Base-by-base conservation (phyloP, 805 yeast genomes). In the Suhomyces vadensis region DNA sequence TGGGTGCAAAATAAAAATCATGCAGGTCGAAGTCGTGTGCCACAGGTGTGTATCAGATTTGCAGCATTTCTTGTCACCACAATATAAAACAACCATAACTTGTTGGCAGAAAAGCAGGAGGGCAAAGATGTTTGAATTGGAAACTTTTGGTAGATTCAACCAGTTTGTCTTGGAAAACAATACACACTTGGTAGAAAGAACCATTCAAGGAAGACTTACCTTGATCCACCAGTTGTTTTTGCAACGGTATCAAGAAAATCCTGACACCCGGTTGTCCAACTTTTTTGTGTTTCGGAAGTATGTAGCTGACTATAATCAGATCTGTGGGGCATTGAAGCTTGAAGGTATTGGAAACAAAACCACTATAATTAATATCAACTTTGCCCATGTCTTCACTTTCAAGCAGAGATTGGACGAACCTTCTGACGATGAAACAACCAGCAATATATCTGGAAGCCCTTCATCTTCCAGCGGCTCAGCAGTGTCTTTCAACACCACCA, bases 241-340 rank as follows among this genome's bases (percentile, higher is more conserved):
- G 21, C 22, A 21, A 24, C 24, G 31, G 13, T 7, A 20, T 29
- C 16, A 9, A 5, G 16, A 16, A n/a, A 6, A 7, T 24, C 26
- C 5, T 5, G 9, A 9, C 36, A 4, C 13, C 22, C 4, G n/a
- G n/a, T 10, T 33, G 7, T 19, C 13, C 7, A 23, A 20, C 10
- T 33, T 6, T 20, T 19, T 23, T 20, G 37, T 27, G 5, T 52
- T 52, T 35, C 20, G 8, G 0, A 17, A 23, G 1, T 50, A 37
- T 39, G 14, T 58, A 7, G 35, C 17, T 3, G 41, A 48, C 9
- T 56, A 58, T 39, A 60, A 58, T 36, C 43, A 38, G 5, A 42
- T 61, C 2, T 50, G 57, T 36, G 62, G 56, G 1, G 27, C 16
- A 35, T 54, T 20, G 7, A 22, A 42, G 14, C 10, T 47, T 5